A percentile compares a stretch with the other conserved stretches of the same genome.
Conservation (phyloP, 768 basidiomycete genomes). For the Rubroboletus satanas region DNA sequence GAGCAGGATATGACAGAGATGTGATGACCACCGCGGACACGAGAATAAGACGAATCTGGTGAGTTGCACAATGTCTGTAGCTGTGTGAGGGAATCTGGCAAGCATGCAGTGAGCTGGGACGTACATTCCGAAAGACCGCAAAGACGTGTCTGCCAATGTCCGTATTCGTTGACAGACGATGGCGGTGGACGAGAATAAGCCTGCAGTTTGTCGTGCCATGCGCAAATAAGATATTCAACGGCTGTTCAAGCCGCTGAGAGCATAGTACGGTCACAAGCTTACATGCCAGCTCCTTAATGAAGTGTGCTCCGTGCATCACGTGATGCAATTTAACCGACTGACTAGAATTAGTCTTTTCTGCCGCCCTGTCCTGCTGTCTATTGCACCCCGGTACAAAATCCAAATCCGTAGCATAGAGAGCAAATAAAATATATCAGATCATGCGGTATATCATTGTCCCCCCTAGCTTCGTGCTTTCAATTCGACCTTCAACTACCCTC, state of each 20-base stretch:
- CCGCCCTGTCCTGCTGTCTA: neutral
- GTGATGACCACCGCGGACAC: constrained; percentile 86
- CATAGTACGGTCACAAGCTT: constrained; percentile 12
- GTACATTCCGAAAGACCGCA: constrained; percentile 78
- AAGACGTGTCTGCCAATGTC: constrained; percentile 44
- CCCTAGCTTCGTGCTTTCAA: neutral
- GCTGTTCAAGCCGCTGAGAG: constrained; percentile 9
- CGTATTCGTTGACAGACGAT: constrained; percentile 34
- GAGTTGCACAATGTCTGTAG: constrained; percentile 79
- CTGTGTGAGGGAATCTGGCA: constrained; percentile 5
- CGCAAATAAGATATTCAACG: constrained; percentile 6
- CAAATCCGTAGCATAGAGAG: constrained; percentile 8
- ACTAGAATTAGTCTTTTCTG: neutral
- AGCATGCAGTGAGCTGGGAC: constrained; percentile 30
- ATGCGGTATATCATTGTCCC: constrained; percentile 18
- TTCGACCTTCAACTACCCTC: neutral
- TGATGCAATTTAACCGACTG: constrained; percentile 3
- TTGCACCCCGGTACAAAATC: neutral
- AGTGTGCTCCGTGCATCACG: constrained; percentile 11
- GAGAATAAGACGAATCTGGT: constrained; percentile 86
- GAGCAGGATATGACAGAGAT: constrained; percentile 86
- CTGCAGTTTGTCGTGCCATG: constrained; percentile 23
- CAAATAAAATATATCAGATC: constrained; percentile 13
- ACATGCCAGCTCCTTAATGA: neutral
- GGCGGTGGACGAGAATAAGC: constrained; percentile 16